A percentile compares a stretch with the other conserved stretches of the same genome.
Evolutionary conservation across 345 rosid genomes (phyloP).

Genomic region (Firmiana major): DNA sequence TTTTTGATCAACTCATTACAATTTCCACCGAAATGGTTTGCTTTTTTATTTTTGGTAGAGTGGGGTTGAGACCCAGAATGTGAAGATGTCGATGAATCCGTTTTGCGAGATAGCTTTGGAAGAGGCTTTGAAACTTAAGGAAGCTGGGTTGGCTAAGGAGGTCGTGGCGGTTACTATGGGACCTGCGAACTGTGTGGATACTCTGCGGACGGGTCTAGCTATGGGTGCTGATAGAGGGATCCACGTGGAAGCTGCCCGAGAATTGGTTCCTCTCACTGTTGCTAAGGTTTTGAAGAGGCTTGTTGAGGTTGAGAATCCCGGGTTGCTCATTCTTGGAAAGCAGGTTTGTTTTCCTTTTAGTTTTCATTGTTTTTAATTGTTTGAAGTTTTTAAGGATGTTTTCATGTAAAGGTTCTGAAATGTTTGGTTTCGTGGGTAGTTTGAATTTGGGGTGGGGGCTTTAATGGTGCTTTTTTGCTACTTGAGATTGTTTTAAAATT

Average conservation of each 20-base stretch:
- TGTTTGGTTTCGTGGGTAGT: conserved; percentile 3
- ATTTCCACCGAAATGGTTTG: neutral
- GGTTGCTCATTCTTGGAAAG: conserved; percentile 72
- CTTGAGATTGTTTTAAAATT: neutral
- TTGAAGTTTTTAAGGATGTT: neutral
- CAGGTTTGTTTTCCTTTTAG: conserved; percentile 39
- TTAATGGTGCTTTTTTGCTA: neutral
- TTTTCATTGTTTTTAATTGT: neutral
- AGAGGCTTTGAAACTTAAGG: conserved; percentile 83
- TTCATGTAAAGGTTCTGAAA: neutral
- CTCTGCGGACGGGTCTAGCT: conserved; percentile 88
- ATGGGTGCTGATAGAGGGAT: conserved; percentile 96
- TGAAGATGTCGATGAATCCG: conserved; percentile 99
- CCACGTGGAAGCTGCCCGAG: conserved; percentile 51
- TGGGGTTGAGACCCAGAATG: conserved; percentile 87
- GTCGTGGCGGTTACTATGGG: conserved; percentile 82
- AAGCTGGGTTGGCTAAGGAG: conserved; percentile 78
- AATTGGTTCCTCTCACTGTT: conserved; percentile 58
- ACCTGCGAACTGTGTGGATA: conserved; percentile 64
- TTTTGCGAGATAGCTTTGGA: conserved; percentile 94
- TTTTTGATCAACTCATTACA: neutral
- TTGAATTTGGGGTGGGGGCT: neutral
- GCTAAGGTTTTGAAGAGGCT: conserved; percentile 80
- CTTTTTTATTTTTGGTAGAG: conserved; percentile 34
- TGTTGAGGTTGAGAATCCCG: conserved; percentile 75